Evolutionary conservation across 495 filamentous ascomycete species (phyloP).

Genomic region (Penicillium desertorum): DNA sequence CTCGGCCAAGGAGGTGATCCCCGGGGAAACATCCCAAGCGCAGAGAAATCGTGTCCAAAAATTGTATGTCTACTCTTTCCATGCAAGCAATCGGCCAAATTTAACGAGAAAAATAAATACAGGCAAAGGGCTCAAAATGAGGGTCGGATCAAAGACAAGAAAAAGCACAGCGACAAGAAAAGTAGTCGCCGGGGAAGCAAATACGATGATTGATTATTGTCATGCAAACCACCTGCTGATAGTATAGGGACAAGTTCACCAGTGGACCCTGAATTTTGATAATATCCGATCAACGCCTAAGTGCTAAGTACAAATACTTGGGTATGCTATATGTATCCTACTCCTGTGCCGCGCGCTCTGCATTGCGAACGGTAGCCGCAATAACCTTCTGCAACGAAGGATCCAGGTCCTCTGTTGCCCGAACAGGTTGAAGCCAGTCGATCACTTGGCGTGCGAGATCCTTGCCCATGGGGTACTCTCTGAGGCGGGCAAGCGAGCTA

Average conservation of each 20-base stretch:
- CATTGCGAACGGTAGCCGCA: conserved; percentile 51
- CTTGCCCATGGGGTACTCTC: conserved; percentile 33
- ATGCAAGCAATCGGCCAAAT: neutral
- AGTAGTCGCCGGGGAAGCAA: conserved; percentile 56
- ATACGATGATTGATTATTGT: conserved; percentile 38
- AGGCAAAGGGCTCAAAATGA: conserved; percentile 75
- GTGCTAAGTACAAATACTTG: conserved; percentile 18
- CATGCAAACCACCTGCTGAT: neutral
- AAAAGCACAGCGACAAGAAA: conserved; percentile 79
- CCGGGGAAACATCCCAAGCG: conserved; percentile 63
- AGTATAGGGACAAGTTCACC: conserved; percentile 4
- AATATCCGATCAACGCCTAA: conserved; percentile 27
- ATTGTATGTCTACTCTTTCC: conserved; percentile 53
- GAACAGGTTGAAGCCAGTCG: conserved; percentile 58
- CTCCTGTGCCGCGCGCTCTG: conserved; percentile 32
- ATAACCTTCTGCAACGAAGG: conserved; percentile 64
- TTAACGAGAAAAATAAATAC: conserved; percentile 7
- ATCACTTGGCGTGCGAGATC: conserved; percentile 55
- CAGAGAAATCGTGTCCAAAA: conserved; percentile 59
- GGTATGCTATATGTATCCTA: conserved; percentile 17
- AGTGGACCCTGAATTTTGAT: conserved; percentile 22
- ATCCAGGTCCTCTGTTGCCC: conserved; percentile 61
- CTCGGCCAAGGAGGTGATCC: conserved; percentile 54
- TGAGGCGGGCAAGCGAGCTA: conserved; percentile 60
- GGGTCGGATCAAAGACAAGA: conserved; percentile 69